Evolutionary conservation across 257 asterid species (phyloP).

Genomic region (Scutellaria minor): DNA sequence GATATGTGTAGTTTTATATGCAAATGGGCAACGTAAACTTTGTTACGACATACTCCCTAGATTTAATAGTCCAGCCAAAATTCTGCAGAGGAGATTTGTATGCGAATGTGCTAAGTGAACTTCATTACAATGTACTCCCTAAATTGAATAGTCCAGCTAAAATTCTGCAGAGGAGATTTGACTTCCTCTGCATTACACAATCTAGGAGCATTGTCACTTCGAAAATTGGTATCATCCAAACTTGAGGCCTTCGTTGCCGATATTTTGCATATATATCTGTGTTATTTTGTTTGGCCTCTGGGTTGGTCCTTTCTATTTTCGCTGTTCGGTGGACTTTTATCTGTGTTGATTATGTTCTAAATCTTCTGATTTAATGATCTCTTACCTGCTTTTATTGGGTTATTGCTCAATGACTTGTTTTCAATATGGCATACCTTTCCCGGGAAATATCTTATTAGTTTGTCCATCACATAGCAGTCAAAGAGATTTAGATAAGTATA

Average conservation of each 20-base stretch:
- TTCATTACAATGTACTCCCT: neutral
- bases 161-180: neutral
- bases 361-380: neutral
- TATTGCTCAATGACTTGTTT: neutral
- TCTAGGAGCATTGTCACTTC: conserved; percentile 3
- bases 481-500: neutral
- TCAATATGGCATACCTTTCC: neutral
- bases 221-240: neutral
- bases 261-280: conserved; percentile 17
- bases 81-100: neutral
- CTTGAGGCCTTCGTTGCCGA: neutral
- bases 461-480: conserved; percentile 3
- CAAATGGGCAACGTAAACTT: neutral
- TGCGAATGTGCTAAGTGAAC: neutral
- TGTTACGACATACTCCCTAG: neutral
- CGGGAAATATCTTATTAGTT: neutral
- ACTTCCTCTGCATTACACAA: neutral
- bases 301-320: neutral
- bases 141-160: neutral
- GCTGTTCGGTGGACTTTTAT: neutral
- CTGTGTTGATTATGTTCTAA: neutral
- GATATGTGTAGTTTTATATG: conserved; percentile 3
- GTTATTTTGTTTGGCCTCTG: neutral
- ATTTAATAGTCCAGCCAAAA: neutral
- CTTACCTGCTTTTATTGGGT: neutral